A percentile compares a stretch with the other conserved stretches of the same genome.
Conservation (phyloP, 768 basidiomycete species). For the Boletus tomentosulus region DNA sequence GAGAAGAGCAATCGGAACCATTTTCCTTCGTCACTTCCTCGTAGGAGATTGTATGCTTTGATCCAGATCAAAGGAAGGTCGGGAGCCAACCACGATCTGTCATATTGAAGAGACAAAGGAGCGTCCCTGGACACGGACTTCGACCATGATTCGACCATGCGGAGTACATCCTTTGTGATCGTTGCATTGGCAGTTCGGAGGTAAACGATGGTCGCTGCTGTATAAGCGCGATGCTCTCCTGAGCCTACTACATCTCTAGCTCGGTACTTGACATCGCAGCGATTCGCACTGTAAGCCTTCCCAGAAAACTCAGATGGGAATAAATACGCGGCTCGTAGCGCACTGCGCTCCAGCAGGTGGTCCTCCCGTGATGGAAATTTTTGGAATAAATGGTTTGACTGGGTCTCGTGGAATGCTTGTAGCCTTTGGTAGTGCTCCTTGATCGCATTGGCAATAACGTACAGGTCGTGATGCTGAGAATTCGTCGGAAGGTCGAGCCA, state of each 20-base stretch:
- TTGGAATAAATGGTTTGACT: not conserved
- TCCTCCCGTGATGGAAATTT: conserved; percentile 2
- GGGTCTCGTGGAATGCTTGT: conserved; percentile 6
- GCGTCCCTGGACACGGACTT: not conserved
- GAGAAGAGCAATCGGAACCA: conserved; percentile 25
- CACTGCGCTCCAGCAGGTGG: conserved; percentile 15
- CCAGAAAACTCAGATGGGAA: conserved; percentile 3
- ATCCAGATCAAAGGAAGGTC: conserved; percentile 21
- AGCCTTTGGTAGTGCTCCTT: conserved; percentile 19
- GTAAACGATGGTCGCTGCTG: conserved; percentile 6
- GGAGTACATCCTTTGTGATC: not conserved
- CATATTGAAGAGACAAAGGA: conserved; percentile 16
- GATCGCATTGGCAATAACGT: conserved; percentile 23
- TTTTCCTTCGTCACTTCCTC: conserved; percentile 3
- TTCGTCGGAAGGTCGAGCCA: conserved; percentile 21
- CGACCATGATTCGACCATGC: conserved; percentile 9
- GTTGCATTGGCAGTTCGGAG: not conserved
- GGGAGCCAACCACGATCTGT: conserved; percentile 21
- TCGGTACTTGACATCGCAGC: conserved; percentile 3
- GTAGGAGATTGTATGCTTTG: conserved; percentile 24
- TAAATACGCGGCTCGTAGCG: not conserved
- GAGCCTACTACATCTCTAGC: conserved; percentile 5
- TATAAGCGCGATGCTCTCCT: conserved; percentile 10
- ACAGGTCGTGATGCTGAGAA: conserved; percentile 31
- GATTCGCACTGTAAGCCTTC: not conserved